Base-by-base conservation (phyloP, 1,284 basidiomycete species). In the Xanthoconium separans region DNA sequence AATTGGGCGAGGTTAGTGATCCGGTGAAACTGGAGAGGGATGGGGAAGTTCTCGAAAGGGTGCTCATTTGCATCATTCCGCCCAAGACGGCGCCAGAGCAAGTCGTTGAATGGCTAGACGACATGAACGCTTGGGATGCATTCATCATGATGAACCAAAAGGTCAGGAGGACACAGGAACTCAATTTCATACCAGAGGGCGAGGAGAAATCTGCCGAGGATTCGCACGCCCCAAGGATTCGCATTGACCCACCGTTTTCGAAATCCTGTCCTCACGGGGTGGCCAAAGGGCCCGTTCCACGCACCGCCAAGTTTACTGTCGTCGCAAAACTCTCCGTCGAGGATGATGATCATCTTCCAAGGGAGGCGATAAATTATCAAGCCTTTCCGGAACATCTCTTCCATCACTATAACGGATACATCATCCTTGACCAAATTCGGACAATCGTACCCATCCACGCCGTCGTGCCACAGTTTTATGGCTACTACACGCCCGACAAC, bases 401-500 rank as follows among this genome's bases (percentile, higher is more conserved):
- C 53, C 58, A 70, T 37, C 60, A 73, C 47, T 75, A 69, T 59
- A 65, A 62, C 36, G 33, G 33, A 68, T 42, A 69, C 70, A 20
- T 42, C 22, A 2, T 69, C 44, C 31, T 71, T 0, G 10, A 30
- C 5, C 70, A 69, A 20, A 36, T 68, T 6, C 47, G 57, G 13
- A 43, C 63, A 31, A 47, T 68, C 16, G 70, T 75, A 1, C 73
- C 70, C 1, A 64, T 72, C 18, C 47, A 60, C 2, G 74, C 73
- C 0, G 48, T 75, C 36, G 68, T 71, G 0, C 75, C 22, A 22
- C 22, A 22, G 22, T 22, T 22, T 22, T 22, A 22, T 22, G 22
- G 22, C 22, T 22, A 22, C 74, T 22, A 22, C 22, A 22, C 22
- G 22, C 22, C 22, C 22, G 22, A 2, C 73, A 75, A 50, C 75